These are phyloP conservation scores for Ogataea methanolica DNA, from an alignment of 805 yeast genomes.

Conservation along the genomic window DNA sequence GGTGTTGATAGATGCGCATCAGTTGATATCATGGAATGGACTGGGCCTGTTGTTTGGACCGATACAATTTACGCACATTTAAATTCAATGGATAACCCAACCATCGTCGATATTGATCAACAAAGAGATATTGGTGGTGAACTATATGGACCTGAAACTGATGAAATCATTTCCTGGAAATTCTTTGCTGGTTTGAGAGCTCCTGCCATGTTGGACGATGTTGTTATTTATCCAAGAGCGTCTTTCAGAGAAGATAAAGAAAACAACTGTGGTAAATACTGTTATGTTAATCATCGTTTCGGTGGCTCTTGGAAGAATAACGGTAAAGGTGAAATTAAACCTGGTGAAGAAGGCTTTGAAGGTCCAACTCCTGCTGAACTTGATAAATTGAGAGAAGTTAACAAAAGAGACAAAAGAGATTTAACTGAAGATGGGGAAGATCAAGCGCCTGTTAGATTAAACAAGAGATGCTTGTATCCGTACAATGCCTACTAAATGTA, in stretches of 20 bases:
- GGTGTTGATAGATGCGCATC: slow-evolving; percentile 33
- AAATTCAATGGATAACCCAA: slow-evolving; percentile 36
- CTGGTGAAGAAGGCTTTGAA: slow-evolving; percentile 24
- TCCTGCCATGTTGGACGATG: slow-evolving; percentile 32
- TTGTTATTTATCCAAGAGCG: slow-evolving; percentile 30
- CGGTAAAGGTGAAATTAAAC: slow-evolving; percentile 33
- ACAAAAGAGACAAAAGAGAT: slow-evolving; percentile 17
- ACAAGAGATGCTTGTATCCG: slow-evolving; percentile 20
- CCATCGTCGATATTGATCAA: slow-evolving; percentile 30
- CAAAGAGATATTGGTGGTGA: slow-evolving; percentile 26
- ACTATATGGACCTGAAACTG: slow-evolving; percentile 29
- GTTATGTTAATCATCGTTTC: slow-evolving; percentile 31
- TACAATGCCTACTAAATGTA: slow-evolving; percentile 15
- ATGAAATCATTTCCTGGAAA: slow-evolving; percentile 28
- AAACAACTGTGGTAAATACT: slow-evolving; percentile 32
- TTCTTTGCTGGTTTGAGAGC: slow-evolving; percentile 31
- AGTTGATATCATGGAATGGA: slow-evolving; percentile 62
- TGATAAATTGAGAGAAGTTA: slow-evolving; percentile 13
- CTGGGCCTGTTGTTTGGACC: slow-evolving; percentile 79
- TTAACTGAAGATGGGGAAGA: slow-evolving; percentile 6
- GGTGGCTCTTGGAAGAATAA: slow-evolving; percentile 35
- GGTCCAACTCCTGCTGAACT: slow-evolving; percentile 20
- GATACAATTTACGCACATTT: slow-evolving; percentile 65
- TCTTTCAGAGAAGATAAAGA: slow-evolving; percentile 31
- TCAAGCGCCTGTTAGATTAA: slow-evolving; percentile 7